Conservation (phyloP, 2,329 filamentous ascomycete species). For the Sclerotinia minor region DNA sequence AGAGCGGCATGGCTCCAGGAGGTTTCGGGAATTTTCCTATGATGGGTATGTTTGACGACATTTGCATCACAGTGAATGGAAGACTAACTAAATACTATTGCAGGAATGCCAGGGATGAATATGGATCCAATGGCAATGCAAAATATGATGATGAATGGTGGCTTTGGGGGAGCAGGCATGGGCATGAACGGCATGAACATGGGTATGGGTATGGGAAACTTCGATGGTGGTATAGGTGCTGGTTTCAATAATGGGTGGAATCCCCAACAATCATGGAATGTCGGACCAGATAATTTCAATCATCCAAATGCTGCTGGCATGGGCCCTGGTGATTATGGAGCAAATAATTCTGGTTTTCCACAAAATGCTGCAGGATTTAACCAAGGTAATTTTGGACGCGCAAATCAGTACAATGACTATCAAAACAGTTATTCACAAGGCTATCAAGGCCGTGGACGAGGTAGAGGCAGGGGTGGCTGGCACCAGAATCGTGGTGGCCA, state of each 20-base stretch:
- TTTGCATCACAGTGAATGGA: not conserved
- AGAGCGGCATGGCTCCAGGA: conserved; percentile 61
- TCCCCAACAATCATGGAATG: conserved; percentile 79
- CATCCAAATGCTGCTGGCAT: conserved; percentile 78
- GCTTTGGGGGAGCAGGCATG: conserved; percentile 72
- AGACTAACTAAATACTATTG: conserved; percentile 23
- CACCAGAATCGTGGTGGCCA: conserved; percentile 37
- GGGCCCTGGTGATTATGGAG: conserved; percentile 77
- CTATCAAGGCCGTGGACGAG: conserved; percentile 43
- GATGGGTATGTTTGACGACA: conserved; percentile 76
- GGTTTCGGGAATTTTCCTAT: conserved; percentile 65
- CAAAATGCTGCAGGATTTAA: conserved; percentile 66
- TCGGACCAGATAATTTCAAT: conserved; percentile 85
- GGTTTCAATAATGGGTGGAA: conserved; percentile 79
- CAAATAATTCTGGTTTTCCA: conserved; percentile 71
- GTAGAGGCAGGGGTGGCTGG: conserved; percentile 42
- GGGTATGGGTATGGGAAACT: conserved; percentile 66
- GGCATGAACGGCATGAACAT: conserved; percentile 82
- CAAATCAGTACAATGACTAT: conserved; percentile 72
- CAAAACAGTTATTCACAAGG: conserved; percentile 60
- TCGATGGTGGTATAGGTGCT: conserved; percentile 60
- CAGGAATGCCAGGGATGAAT: conserved; percentile 71
- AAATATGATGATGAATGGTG: conserved; percentile 77
- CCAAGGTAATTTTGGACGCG: conserved; percentile 80
- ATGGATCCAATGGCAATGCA: conserved; percentile 81